Conservation (phyloP, 805 yeast genomes). For the Pichia manshurica region DNA sequence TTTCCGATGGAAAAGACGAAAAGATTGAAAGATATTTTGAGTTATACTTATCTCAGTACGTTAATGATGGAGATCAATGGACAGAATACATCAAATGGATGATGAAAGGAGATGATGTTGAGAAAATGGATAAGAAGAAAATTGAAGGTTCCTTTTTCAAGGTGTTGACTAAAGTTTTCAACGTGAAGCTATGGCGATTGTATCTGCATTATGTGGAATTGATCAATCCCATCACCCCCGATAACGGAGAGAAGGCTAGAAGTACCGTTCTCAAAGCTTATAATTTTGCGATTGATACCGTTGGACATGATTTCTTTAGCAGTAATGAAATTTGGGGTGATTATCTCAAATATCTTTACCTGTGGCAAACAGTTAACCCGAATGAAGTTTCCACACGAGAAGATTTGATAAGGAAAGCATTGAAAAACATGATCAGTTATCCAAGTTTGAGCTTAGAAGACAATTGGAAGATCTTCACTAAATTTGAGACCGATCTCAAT, state of each 20-base stretch:
- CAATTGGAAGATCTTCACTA: constrained; percentile 74
- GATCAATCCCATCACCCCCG: constrained; percentile 57
- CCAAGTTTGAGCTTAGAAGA: constrained; percentile 73
- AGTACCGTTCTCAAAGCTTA: constrained; percentile 72
- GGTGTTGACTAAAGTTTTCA: constrained; percentile 55
- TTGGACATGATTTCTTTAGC: constrained; percentile 66
- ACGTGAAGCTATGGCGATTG: constrained; percentile 67
- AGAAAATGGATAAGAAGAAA: constrained; percentile 53
- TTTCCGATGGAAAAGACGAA: constrained; percentile 46
- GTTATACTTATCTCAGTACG: constrained; percentile 57
- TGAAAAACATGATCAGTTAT: constrained; percentile 61
- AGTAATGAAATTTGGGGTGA: constrained; percentile 75
- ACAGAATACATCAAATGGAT: constrained; percentile 54
- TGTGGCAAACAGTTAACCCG: constrained; percentile 70
- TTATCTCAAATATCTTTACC: constrained; percentile 69
- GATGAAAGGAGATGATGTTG: constrained; percentile 36
- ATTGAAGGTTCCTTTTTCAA: constrained; percentile 64
- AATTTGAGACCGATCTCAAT: constrained; percentile 76
- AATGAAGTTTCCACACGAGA: constrained; percentile 83
- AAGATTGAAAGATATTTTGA: constrained; percentile 55
- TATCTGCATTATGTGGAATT: constrained; percentile 76
- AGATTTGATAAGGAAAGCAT: constrained; percentile 69
- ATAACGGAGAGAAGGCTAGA: constrained; percentile 64
- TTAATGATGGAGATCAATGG: constrained; percentile 71
- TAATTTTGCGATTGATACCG: constrained; percentile 70